Percentiles rank a stretch among this genome's conserved stretches.
phyloP scores from a whole-genome alignment of 495 filamentous ascomycete genomes.

The Daldinia vernicosa region DNA sequence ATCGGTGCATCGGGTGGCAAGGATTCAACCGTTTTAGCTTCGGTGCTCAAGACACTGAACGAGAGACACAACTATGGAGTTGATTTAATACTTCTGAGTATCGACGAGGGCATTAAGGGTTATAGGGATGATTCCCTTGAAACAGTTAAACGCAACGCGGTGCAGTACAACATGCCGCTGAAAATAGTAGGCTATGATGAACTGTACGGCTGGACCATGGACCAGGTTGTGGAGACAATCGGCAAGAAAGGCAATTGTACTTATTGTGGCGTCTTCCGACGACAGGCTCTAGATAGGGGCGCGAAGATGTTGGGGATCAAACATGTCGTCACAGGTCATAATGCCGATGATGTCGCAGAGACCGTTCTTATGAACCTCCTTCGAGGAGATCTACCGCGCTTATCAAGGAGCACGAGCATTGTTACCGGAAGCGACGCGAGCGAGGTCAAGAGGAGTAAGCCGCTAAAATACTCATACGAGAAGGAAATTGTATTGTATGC shows the following conservation, averaged over 20 bases:
- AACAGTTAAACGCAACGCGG: slow-evolving; percentile 92
- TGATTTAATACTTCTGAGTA: slow-evolving; percentile 84
- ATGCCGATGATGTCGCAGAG: slow-evolving; percentile 98
- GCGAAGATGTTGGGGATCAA: slow-evolving; percentile 86
- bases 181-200: slow-evolving; percentile 93
- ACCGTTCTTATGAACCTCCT: slow-evolving; percentile 98
- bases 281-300: slow-evolving; percentile 93
- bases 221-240: slow-evolving; percentile 93
- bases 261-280: slow-evolving; percentile 95
- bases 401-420: slow-evolving; percentile 91
- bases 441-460: slow-evolving; percentile 91
- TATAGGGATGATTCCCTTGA: slow-evolving; percentile 96
- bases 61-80: slow-evolving; percentile 88
- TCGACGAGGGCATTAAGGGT: slow-evolving; percentile 97
- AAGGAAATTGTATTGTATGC: slow-evolving; percentile 99
- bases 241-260: slow-evolving; percentile 99
- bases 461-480: slow-evolving; percentile 97
- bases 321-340: slow-evolving; percentile 97
- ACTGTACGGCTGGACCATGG: slow-evolving; percentile 99
- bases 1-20: slow-evolving; percentile 98
- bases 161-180: slow-evolving; percentile 88
- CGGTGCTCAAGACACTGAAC: slow-evolving; percentile 93
- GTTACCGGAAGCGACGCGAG: slow-evolving; percentile 78
- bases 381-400: slow-evolving; percentile 85
- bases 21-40: slow-evolving; percentile 95